Base-by-base conservation (phyloP, 179 eudicot species). In the Kewa caespitosa region DNA sequence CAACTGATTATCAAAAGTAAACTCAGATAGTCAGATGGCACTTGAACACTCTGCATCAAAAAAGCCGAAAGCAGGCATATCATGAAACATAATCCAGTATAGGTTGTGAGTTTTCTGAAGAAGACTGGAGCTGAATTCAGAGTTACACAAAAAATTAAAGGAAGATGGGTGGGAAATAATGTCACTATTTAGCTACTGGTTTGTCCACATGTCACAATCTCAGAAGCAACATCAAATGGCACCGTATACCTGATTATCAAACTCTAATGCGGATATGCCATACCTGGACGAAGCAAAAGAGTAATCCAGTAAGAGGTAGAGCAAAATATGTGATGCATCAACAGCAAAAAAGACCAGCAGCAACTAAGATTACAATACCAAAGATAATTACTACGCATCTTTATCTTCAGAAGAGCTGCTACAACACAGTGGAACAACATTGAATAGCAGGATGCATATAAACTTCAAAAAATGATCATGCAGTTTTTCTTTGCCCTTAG, bases 191-290 rank as follows among this genome's bases (percentile, higher is more conserved):
- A 46, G 38, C 27, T 28, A 28, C 39, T 46, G 3, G 69, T 31
- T 11, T 61, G 37, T 38, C 46, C 28, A 32, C 34, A 55, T n/a
- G 6, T 22, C n/a, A n/a, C n/a, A n/a, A 69, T 27, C 17, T 38
- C 17, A 34, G 31, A 78, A 68, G 74, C 69, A 69, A 34, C 55
- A 28, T 31, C 65, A 78, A 41, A 39, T 25, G 22, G 23, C 31
- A 50, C 14, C 30, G 54, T 8, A 42, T 78, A 92, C 97, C 98
- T 92, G 85, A 54, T 80, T 79, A 86, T 93, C 97, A 87, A 93
- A 92, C 76, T 93, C 92, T 77, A 93, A 68, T 50, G 90, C 88
- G 33, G 97, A 80, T 61, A 90, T 72, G 25, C 95, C 98, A 61
- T 75, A 81, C 86, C 98, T 93, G 83, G 60, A 65, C n/a, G n/a